Conservation (phyloP, 305 asterid genomes). For the Plantago coronopus region DNA sequence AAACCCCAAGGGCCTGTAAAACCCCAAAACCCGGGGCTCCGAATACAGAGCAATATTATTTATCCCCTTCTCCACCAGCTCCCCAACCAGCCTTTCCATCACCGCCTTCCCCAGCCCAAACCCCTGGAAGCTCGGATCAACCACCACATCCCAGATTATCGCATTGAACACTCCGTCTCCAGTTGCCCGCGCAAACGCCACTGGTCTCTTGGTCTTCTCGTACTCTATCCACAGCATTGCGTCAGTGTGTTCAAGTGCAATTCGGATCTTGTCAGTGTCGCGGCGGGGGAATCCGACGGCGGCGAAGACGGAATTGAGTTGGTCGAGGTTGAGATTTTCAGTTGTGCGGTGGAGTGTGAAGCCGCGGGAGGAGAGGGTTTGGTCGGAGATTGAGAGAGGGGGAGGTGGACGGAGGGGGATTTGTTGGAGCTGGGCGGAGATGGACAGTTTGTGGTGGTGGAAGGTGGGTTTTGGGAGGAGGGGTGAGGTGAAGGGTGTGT, state of each 20-base stretch:
- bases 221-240: slow-evolving; percentile 73
- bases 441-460: no score
- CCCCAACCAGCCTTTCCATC: slow-evolving; percentile 68
- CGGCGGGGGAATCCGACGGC: slow-evolving; percentile 92
- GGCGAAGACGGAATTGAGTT: slow-evolving; percentile 69
- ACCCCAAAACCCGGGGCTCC: slow-evolving; percentile 94
- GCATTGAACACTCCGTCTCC: slow-evolving; percentile 92
- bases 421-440: slow-evolving; percentile 28
- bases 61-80: slow-evolving; percentile 65
- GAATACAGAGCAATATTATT: slow-evolving; percentile 72
- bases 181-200: slow-evolving; percentile 96
- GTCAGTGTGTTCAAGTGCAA: slow-evolving; percentile 76
- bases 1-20: slow-evolving; percentile 84
- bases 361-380: slow-evolving; percentile 59
- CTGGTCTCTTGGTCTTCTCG: slow-evolving; percentile 62
- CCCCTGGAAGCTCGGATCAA: slow-evolving; percentile 93
- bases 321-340: slow-evolving; percentile 62
- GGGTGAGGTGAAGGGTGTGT: slow-evolving; percentile 29
- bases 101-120: slow-evolving; percentile 88
- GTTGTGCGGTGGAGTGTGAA: slow-evolving; percentile 65
- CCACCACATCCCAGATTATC: slow-evolving; percentile 94
- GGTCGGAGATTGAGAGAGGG: slow-evolving; percentile 56
- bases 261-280: slow-evolving; percentile 60
- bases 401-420: slow-evolving; percentile 5
- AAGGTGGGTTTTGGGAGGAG: slow-evolving; percentile 23